Base-by-base conservation (phyloP, 176 grass and related monocot genomes). In the Oryza nivara region DNA sequence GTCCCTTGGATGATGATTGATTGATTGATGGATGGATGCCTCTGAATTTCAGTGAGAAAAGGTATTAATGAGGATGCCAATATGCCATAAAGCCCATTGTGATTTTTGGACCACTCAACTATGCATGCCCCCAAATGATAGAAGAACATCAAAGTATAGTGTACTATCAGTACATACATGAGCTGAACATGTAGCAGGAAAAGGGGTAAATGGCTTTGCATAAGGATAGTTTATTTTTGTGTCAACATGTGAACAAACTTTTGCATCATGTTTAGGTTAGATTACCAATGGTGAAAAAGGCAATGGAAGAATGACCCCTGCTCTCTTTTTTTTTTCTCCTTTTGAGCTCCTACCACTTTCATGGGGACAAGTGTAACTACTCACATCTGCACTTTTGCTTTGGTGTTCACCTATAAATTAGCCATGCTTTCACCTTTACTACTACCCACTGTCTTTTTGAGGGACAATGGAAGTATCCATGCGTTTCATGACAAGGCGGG, bases 211-310 rank as follows among this genome's bases (percentile, higher is more conserved):
- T 68, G 28, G 28, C 58, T 10, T 10, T 10, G 1, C 43, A 35
- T 80, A 80, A 70, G 78, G 66, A 5, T 51, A 25, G 47, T 70
- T 54, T 81, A 34, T 80, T 80, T 80, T 49, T 79, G 63, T 16
- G 9, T 22, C 58, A 65, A 65, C 35, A 45, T 43, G 35, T 22
- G 34, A 63, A 23, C 58, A 63, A 63, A 63, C n/a, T 63, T 63
- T 63, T 63, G 20, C 7, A 23, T 63, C 58, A 10, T 63, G 40
- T 25, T 47, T 44, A 23, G 40, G 40, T 44, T 5, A 20, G 16
- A 17, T 58, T 58, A 20, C 52, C 52, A 17, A 58, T 58, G 52
- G 17, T 58, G 17, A 52, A 58, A 58, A 58, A 20, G 52, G 52
- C 52, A 17, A 58, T 20, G 17, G 52, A 58, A 58, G 52, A 40